Base-by-base conservation (phyloP, 805 yeast genomes). In the Saturnispora silvae region DNA sequence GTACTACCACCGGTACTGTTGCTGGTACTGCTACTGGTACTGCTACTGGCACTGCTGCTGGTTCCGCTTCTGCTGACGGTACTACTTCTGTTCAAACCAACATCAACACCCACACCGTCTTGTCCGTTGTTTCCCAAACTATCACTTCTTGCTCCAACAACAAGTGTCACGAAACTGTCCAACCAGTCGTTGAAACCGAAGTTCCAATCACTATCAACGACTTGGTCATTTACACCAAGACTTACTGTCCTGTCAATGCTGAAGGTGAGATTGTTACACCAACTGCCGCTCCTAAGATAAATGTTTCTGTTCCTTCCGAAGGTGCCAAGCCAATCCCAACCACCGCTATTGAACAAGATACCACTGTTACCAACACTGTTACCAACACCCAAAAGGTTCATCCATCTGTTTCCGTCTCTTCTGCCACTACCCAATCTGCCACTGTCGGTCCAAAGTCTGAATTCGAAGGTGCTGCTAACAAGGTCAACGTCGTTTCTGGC, bases 131-230 rank as follows among this genome's bases (percentile, higher is more conserved):
- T 26, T 44, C 35, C 20, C 34, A 44, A n/a, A 35, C 47, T 20
- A 28, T 44, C 29, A 47, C 54, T 20, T 38, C 45, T n/a, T 52
- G 56, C 35, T 45, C 49, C n/a, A 44, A 40, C 13, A 34, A 45
- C 17, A 34, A 33, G 17, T 52, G 57, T 37, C 29, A 45, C 33
- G 29, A 26, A 3, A n/a, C n/a, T 3, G 19, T 20, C 6, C 16
- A 29, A 23, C 25, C 29, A 10, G 33, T n/a, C n/a, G 38, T 35
- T 11, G 48, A 47, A 25, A 46, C 57, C 8, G 44, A 51, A 10
- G 50, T 54, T 43, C 42, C 49, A 10, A 48, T 51, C 2, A 44
- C 49, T 10, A 37, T 51, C 31, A 40, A 45, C 10, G 55, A 48
- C 19, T 38, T 44, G 5, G 45, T 35, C 5, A 47, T 50, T 31